Evolutionary conservation across 345 rosid genomes (phyloP), one percentile per base, ranked within the genome.

Genomic region (Euphorbia peplus): DNA sequence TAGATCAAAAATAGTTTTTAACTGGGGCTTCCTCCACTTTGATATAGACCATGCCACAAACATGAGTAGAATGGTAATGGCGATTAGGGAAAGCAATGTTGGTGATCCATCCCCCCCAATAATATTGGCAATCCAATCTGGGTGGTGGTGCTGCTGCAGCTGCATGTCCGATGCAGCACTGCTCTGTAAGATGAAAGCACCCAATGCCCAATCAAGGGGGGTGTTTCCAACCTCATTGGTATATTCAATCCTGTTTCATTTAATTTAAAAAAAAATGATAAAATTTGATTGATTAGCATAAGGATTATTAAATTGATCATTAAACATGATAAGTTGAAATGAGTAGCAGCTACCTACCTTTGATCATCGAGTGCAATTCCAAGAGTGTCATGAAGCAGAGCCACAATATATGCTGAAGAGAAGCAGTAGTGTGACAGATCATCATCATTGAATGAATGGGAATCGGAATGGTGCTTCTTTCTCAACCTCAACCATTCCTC

Each of bases 161-260:
- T 74, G 69, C 46, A 58, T 59, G 67, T 78, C 73, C 26, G 64
- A 68, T 52, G 67, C 67, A 59, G 76, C 55, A 46, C 76, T 74
- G 74, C 83, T 87, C 41, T 83, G 88, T 81, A 87, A 72, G 75
- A 95, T 91, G 82, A 91, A 91, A 72, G 97, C 95, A 64, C 99
- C 97, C 64, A 88, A 68, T 28, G 99, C 93, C 97, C 97, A 91
- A 68, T 91, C 99, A 5, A 95, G 91, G 11, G 96, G 95, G 69
- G 82, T 80, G 63, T 82, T 83, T 66, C 83, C 89, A 67, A 86
- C 95, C 66, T 84, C 85, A 74, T 80, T 90, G n/a, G 88, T 87
- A 75, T 71, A 87, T 54, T 32, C 66, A 30, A 90, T 80, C 85
- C 96, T 89, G 87, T 70, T 77, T 60, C 24, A 32, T 22, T 9